A percentile compares a stretch with the other conserved stretches of the same genome.
These are phyloP conservation scores for Spinacia oleracea DNA, from an alignment of 179 eudicot species.

Conservation along the genomic window DNA sequence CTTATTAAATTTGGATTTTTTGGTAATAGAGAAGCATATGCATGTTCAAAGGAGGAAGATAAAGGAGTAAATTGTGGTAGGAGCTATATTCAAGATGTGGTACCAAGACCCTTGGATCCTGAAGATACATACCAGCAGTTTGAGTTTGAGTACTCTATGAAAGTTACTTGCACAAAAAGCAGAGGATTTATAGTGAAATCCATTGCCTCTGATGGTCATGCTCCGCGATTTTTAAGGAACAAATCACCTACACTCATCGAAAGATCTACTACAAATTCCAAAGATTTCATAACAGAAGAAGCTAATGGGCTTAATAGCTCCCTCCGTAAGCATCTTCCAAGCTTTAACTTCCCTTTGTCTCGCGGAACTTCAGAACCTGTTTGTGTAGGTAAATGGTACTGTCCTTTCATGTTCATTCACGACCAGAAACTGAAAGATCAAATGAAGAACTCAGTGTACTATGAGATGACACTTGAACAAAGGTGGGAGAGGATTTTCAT, in stretches of 20 bases:
- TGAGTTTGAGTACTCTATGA: slow-evolving; percentile 25
- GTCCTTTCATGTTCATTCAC: slow-evolving; percentile 65
- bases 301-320: slow-evolving; percentile 46
- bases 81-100: slow-evolving; percentile 32
- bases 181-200: slow-evolving; percentile 40
- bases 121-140: slow-evolving; percentile 56
- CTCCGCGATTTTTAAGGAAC: slow-evolving; percentile 46
- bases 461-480: slow-evolving; percentile 65
- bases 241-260: slow-evolving; percentile 34
- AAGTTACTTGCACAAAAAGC: slow-evolving; percentile 8
- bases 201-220: slow-evolving; percentile 44
- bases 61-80: slow-evolving; percentile 37
- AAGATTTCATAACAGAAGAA: slow-evolving; percentile 33
- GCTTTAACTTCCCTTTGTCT: slow-evolving; percentile 38
- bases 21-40: slow-evolving; percentile 47
- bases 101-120: slow-evolving; percentile 51
- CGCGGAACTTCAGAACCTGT: slow-evolving; percentile 28
- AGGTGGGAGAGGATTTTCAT: slow-evolving; percentile 61
- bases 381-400: slow-evolving; percentile 62
- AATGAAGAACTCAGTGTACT: slow-evolving; percentile 49
- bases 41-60: slow-evolving; percentile 59
- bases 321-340: slow-evolving; percentile 50
- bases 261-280: slow-evolving; percentile 25
- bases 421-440: slow-evolving; percentile 46
- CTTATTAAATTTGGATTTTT: background rate